Evolutionary conservation across 176 grass and related monocot genomes (phyloP), one percentile per base, ranked within the genome.

Genomic region (Avena atlantica): DNA sequence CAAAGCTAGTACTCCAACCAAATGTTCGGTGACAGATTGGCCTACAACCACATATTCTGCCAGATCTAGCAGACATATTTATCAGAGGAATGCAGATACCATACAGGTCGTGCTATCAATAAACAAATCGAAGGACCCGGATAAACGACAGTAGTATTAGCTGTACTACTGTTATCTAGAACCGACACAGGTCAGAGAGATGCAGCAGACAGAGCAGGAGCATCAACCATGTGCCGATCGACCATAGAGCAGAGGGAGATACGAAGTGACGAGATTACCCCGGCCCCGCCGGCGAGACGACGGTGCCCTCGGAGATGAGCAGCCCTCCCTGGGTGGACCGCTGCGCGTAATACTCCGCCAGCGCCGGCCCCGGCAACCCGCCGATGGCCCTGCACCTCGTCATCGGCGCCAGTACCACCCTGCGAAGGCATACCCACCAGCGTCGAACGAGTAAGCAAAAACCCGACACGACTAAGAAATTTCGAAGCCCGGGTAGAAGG

Each of bases 401-500:
- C 92, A 98, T 94, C 78, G 96, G 93, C 86, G 92, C 96, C 78
- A 96, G 85, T 58, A 98, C 96, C 78, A 98, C 84, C 86, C 96
- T 98, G 80, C 21, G 63, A 61, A 4, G 37, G 52, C 24, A 62
- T 0, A 10, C 3, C 19, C 4, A 42, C 21, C 42, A 24, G 70
- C 9, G 36, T 15, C 23, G 74, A 20, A 80, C 19, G 71, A 9
- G 56, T 61, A 17, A 83, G 53, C 25, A 10, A 40, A 81, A 62
- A 76, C 29, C n/a, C 27, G 31, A 72, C 25, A 10, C 20, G 79
- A 21, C 9, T 6, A 4, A 6, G 5, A 83, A 70, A 59, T 44
- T 40, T 48, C 13, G 42, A 67, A 0, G 17, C 25, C 6, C 31
- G 42, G 78, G 0, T 9, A 12, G 71, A 21, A 4, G 77, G 1